Evolutionary conservation across 2,329 filamentous ascomycete genomes (phyloP).

Genomic region (Fusarium sacchari): DNA sequence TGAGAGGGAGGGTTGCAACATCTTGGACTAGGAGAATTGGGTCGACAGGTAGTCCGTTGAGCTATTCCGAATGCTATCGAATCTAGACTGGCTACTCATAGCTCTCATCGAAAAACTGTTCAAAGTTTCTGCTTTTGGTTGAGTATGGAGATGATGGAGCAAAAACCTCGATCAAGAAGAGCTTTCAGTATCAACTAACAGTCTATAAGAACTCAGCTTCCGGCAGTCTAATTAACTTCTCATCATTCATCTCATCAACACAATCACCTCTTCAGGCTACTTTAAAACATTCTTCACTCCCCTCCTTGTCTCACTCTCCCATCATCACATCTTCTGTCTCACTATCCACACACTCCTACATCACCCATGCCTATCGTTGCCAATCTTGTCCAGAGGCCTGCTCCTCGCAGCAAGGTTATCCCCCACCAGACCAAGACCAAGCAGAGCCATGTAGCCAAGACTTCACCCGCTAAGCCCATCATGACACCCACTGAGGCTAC

Average conservation of each 20-base stretch:
- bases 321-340: not conserved
- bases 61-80: not conserved
- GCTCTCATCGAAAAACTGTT: not conserved
- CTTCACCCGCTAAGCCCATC: not conserved
- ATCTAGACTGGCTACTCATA: not conserved
- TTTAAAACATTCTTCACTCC: not conserved
- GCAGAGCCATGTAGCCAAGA: not conserved
- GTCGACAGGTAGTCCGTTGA: not conserved
- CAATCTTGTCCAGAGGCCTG: not conserved
- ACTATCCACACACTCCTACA: not conserved
- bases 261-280: not conserved
- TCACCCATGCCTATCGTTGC: conserved; percentile 16
- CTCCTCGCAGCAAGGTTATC: conserved; percentile 1
- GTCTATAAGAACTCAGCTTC: conserved; percentile 15
- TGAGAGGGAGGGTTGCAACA: not conserved
- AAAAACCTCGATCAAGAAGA: not conserved
- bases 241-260: conserved; percentile 12
- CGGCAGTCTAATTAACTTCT: not conserved
- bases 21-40: not conserved
- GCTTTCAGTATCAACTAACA: not conserved
- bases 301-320: not conserved
- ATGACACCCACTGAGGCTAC: not conserved
- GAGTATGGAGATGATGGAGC: not conserved
- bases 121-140: not conserved
- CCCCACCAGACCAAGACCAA: not conserved